Percentiles rank a stretch among this genome's conserved stretches.
phyloP scores from a whole-genome alignment of 2,329 filamentous ascomycete species.

The Mycosphaerella arachidis region DNA sequence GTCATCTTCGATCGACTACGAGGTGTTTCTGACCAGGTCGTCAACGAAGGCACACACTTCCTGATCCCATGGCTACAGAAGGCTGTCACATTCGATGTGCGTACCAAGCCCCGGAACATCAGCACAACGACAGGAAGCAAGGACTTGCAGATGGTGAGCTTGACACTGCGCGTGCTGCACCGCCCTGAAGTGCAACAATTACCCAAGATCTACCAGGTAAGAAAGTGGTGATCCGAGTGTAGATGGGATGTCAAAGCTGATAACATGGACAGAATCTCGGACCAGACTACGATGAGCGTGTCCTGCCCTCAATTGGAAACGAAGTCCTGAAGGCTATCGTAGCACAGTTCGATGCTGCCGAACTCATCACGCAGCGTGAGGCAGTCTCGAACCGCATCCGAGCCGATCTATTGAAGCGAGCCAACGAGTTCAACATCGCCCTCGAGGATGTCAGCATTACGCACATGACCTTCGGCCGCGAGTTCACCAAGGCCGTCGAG shows the following conservation, averaged over 20 bases:
- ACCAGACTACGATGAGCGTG: slow-evolving; percentile 83
- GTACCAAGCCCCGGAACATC: slow-evolving; percentile 95
- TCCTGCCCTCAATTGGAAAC: slow-evolving; percentile 52
- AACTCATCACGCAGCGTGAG: slow-evolving; percentile 94
- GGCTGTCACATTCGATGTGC: slow-evolving; percentile 92
- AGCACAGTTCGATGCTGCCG: slow-evolving; percentile 51
- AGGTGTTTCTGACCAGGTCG: slow-evolving; percentile 87
- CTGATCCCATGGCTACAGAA: slow-evolving; percentile 92
- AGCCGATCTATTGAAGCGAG: slow-evolving; percentile 83
- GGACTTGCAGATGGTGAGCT: slow-evolving; percentile 99
- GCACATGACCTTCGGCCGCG: slow-evolving; percentile 99
- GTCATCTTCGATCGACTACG: slow-evolving; percentile 95
- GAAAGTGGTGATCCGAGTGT: slow-evolving; percentile 22
- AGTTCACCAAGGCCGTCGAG: slow-evolving; percentile 97
- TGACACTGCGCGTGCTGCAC: slow-evolving; percentile 93
- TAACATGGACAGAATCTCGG: slow-evolving; percentile 73
- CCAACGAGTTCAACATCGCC: slow-evolving; percentile 96
- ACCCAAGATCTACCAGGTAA: slow-evolving; percentile 97
- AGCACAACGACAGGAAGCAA: slow-evolving; percentile 96
- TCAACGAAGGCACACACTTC: slow-evolving; percentile 97
- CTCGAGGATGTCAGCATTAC: slow-evolving; percentile 99
- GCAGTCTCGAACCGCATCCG: slow-evolving; percentile 94
- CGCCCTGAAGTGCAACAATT: slow-evolving; percentile 86
- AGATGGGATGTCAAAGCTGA: not conserved
- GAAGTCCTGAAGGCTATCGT: slow-evolving; percentile 54